Evolutionary conservation across 805 yeast genomes (phyloP).

Genomic region (Kluyveromyces aestuarii): DNA sequence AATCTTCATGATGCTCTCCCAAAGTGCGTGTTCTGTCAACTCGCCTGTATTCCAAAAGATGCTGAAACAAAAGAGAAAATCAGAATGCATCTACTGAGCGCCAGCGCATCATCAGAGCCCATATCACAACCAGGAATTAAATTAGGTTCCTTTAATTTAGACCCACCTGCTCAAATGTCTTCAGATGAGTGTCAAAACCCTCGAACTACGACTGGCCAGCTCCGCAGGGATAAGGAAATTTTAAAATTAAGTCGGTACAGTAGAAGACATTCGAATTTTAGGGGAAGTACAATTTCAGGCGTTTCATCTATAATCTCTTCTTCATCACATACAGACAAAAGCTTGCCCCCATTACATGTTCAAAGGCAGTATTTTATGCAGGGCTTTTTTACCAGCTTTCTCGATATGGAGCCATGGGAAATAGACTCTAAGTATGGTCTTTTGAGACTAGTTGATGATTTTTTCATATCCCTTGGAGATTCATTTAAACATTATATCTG

Average conservation of each 20-base stretch:
- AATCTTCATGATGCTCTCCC: constrained; percentile 23
- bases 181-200: too few species aligned
- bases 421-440: constrained; percentile 28
- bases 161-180: not conserved
- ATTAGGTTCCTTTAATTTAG: too few species aligned
- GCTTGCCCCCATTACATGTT: not conserved
- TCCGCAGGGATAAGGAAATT: too few species aligned
- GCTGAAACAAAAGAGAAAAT: constrained; percentile 20
- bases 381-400: not conserved
- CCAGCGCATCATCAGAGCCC: not conserved
- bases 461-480: constrained; percentile 23
- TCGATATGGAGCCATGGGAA: constrained; percentile 14
- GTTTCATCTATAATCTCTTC: constrained; percentile 10
- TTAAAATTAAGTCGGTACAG: not conserved
- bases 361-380: constrained; percentile 2
- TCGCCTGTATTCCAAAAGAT: constrained; percentile 20
- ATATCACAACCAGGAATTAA: not conserved
- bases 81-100: constrained; percentile 17
- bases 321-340: constrained; percentile 3
- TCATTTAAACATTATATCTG: constrained; percentile 23
- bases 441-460: constrained; percentile 29
- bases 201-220: too few species aligned
- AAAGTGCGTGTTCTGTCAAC: constrained; percentile 7
- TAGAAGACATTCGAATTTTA: not conserved
- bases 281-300: constrained; percentile 9